Conservation (phyloP, 2,329 filamentous ascomycete species). For the Coniochaeta pulveracea region DNA sequence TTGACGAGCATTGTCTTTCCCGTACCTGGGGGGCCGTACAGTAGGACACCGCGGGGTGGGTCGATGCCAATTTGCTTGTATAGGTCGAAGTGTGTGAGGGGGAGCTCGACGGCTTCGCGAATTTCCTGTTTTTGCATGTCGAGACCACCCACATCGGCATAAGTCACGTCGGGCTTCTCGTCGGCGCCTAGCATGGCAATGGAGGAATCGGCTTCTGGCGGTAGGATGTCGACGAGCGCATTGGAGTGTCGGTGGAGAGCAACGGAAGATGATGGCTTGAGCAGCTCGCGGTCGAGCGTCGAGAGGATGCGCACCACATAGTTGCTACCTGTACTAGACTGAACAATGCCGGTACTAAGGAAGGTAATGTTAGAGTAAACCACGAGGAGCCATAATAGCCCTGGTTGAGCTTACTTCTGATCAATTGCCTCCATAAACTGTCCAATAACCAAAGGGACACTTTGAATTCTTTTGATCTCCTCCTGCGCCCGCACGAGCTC, state of each 20-base stretch:
- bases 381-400: too few relatives aligned
- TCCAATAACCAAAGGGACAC: constrained; percentile 92
- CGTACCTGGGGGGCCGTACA: constrained; percentile 92
- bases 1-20: constrained; percentile 98
- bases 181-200: constrained; percentile 96
- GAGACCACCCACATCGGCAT: constrained; percentile 91
- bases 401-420: constrained; percentile 66
- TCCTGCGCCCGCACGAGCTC: constrained; percentile 96
- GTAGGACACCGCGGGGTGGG: constrained; percentile 86
- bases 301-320: constrained; percentile 98
- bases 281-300: constrained; percentile 92
- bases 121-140: constrained; percentile 99
- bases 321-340: constrained; percentile 96
- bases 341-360: constrained; percentile 85
- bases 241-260: constrained; percentile 97
- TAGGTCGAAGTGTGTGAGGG: constrained; percentile 92
- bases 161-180: constrained; percentile 97
- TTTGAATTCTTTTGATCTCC: constrained; percentile 99
- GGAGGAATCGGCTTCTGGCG: constrained; percentile 96
- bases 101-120: constrained; percentile 90
- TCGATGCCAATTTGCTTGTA: constrained; percentile 99
- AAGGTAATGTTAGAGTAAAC: constrained; percentile 1
- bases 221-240: constrained; percentile 93
- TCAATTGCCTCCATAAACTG: constrained; percentile 99
- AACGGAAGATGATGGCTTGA: constrained; percentile 96